These are phyloP conservation scores for Aspergillus egyptiacus DNA, from an alignment of 495 filamentous ascomycete species.

Conservation along the genomic window DNA sequence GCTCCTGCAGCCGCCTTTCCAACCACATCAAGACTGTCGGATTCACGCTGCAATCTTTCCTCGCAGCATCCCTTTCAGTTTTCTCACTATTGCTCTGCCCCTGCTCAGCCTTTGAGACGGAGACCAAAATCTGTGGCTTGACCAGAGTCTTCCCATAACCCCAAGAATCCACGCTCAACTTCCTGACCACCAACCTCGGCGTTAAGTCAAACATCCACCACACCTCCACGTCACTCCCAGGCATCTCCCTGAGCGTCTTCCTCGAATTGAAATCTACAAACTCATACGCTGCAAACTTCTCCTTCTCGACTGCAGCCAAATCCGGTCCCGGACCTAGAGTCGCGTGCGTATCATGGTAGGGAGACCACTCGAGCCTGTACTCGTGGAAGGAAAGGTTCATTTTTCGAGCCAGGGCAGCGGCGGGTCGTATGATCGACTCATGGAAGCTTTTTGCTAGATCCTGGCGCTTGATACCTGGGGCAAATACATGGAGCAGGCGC, in stretches of 20 bases:
- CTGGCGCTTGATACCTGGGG: background rate
- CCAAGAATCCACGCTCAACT: conserved; percentile 6
- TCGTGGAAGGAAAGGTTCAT: conserved; percentile 6
- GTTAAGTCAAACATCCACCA: conserved; percentile 7
- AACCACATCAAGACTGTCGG: background rate
- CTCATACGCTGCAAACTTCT: background rate
- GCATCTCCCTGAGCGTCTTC: background rate
- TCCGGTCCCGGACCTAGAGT: background rate
- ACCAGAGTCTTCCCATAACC: background rate
- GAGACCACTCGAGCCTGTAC: conserved; percentile 1
- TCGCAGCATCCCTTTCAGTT: background rate
- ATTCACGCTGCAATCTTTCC: background rate
- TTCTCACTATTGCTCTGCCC: too few relatives aligned
- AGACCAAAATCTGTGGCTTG: conserved; percentile 1
- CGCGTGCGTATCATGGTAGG: background rate
- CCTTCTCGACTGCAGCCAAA: background rate
- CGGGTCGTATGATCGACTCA: background rate
- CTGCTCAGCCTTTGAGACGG: background rate
- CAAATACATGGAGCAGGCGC: background rate
- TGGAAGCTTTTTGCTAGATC: background rate
- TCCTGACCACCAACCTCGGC: background rate
- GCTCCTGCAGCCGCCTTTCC: background rate
- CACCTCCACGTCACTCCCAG: background rate
- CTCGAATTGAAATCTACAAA: background rate
- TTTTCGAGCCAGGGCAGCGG: background rate